Percentiles rank a stretch among this genome's conserved stretches.
phyloP scores from a whole-genome alignment of 2,329 filamentous ascomycete species.

The Zasmidium angulare region DNA sequence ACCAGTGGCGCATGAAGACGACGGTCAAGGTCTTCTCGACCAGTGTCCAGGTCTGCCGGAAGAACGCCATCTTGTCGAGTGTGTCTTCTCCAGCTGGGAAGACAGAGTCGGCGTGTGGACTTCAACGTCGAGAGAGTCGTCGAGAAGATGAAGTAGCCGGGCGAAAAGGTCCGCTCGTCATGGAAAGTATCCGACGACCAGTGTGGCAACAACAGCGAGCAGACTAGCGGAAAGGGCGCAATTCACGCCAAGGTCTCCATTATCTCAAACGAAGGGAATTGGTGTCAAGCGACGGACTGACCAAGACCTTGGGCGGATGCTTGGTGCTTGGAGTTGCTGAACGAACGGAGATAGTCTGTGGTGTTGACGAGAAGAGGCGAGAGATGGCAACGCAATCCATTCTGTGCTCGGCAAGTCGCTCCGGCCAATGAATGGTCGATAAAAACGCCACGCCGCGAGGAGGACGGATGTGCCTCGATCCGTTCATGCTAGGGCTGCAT shows the following conservation, averaged over 20 bases:
- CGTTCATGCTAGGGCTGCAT: too few relatives aligned
- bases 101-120: neutral
- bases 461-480: too few relatives aligned
- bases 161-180: neutral
- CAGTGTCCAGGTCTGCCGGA: conserved; percentile 56
- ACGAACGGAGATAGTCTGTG: neutral
- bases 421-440: neutral
- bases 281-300: neutral
- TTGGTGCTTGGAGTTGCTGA: neutral
- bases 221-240: neutral
- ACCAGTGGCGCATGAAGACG: conserved; percentile 53
- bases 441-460: neutral
- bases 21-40: conserved; percentile 59
- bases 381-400: neutral
- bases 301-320: neutral
- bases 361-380: neutral
- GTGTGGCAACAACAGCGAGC: neutral
- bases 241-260: neutral
- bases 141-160: neutral
- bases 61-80: conserved; percentile 15
- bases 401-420: neutral
- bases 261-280: too few relatives aligned
- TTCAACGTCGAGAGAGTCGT: neutral
- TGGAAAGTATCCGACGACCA: neutral
- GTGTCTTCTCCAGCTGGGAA: neutral